Evolutionary conservation across 306 rosid genomes (phyloP), one percentile per base, ranked within the genome.

Genomic region (Macrotyloma uniflorum): DNA sequence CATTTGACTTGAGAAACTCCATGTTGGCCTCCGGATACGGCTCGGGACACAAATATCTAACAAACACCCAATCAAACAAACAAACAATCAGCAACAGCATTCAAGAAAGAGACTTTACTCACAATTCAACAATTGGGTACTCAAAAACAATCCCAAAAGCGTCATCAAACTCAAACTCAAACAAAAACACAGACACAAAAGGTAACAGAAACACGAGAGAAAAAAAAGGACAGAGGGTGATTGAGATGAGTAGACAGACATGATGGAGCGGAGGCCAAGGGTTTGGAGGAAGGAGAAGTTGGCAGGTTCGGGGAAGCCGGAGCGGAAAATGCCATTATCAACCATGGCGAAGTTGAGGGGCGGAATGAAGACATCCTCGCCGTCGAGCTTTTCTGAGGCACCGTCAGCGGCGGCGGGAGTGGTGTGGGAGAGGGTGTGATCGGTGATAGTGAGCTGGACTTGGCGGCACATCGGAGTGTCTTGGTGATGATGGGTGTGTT

Each of bases 331-430:
- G 97, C 98, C 98, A 23, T 86, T 86, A 74, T 96, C 99, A 43
- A 96, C 99, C 87, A 90, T 80, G 28, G 99, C 72, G 77, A 96
- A 96, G 95, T 96, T 96, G 81, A 93, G 87, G 18, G 99, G 98
- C n/a, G 97, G 99, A 10, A 84, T 47, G 79, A 86, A 90, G 68
- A 81, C 84, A 78, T 84, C 91, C 38, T 96, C 97, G 5, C 83
- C 92, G n/a, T 85, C 47, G 14, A 78, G 24, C 33, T 9, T 36
- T n/a, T 46, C 68, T 24, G 51, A 73, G 63, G 0, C 69, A 19
- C 11, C 79, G 14, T 16, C 84, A 4, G 6, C 33, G 72, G 72
- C 42, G 49, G 59, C 42, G 8, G 42, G 11, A 36, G 42, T 35
- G 10, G 61, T 3, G 47, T 40, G 14, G 19, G 13, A 14, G 79